phyloP scores from a whole-genome alignment of 495 filamentous ascomycete genomes.

The Echria macrotheca region DNA sequence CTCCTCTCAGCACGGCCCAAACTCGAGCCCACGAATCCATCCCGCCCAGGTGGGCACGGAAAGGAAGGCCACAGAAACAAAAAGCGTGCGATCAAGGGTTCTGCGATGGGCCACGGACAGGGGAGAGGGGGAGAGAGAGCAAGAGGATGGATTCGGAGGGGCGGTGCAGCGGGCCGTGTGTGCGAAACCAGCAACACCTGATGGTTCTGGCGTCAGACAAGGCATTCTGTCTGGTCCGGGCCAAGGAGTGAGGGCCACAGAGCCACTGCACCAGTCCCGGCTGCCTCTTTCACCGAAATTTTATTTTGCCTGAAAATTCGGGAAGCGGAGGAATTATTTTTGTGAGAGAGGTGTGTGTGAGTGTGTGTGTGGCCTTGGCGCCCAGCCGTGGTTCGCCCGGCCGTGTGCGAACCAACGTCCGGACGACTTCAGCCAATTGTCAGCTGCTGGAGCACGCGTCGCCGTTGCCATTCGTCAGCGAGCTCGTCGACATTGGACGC shows the following conservation, averaged over 20 bases:
- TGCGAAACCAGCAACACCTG: conserved; percentile 1
- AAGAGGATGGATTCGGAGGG: no score
- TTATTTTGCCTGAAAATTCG: conserved; percentile 22
- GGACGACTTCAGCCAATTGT: not conserved
- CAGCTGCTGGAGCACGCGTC: not conserved
- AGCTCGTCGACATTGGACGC: not conserved
- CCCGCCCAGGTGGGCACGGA: not conserved
- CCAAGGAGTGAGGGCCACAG: no score
- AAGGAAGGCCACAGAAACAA: not conserved
- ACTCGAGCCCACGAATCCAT: not conserved
- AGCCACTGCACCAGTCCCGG: conserved; percentile 19
- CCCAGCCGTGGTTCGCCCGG: not conserved
- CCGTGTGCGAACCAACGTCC: not conserved
- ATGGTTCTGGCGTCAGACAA: conserved; percentile 13
- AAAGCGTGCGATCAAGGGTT: not conserved
- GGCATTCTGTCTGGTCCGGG: conserved; percentile 12
- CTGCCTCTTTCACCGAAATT: conserved; percentile 21
- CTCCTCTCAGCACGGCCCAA: not conserved
- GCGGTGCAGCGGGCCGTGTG: conserved; percentile 13
- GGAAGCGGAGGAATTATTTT: not conserved
- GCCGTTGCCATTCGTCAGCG: not conserved
- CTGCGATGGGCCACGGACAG: not conserved
- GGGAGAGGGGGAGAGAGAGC: no score
- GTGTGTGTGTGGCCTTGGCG: conserved; percentile 15
- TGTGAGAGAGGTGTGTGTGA: not conserved